These are phyloP conservation scores for Penicillium alfredii DNA, from an alignment of 495 filamentous ascomycete genomes.

Conservation along the genomic window DNA sequence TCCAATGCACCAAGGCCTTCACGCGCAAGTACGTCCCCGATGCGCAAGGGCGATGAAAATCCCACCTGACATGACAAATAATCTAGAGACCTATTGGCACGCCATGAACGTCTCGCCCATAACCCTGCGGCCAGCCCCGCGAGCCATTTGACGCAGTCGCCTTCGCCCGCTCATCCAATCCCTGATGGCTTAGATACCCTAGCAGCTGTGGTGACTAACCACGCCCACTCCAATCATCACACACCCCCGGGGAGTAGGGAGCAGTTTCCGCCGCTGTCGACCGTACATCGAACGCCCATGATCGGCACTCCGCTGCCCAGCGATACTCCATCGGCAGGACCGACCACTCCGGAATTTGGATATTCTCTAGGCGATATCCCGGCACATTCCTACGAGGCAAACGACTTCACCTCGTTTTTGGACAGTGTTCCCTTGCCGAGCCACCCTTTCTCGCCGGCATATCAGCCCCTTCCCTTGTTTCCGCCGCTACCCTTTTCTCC, in stretches of 20 bases:
- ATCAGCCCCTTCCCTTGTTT: slow-evolving; percentile 36
- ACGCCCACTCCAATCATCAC: slow-evolving; percentile 11
- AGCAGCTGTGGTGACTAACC: slow-evolving; percentile 30
- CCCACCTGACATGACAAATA: background rate
- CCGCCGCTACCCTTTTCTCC: slow-evolving; percentile 30
- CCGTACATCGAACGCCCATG: slow-evolving; percentile 14
- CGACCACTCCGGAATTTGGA: slow-evolving; percentile 21
- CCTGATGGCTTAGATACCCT: slow-evolving; percentile 30
- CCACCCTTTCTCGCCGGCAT: slow-evolving; percentile 35
- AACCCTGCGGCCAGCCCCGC: slow-evolving; percentile 13
- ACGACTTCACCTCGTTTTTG: slow-evolving; percentile 39
- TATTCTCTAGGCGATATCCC: slow-evolving; percentile 23
- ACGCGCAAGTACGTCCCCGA: slow-evolving; percentile 32
- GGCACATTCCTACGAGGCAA: slow-evolving; percentile 22
- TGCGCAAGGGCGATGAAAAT: too few species aligned
- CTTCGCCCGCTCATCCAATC: slow-evolving; percentile 17
- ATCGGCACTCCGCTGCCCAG: slow-evolving; percentile 9
- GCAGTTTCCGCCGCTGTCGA: slow-evolving; percentile 7
- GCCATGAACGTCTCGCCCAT: slow-evolving; percentile 35
- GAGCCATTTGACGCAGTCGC: slow-evolving; percentile 11
- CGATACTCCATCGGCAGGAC: slow-evolving; percentile 12
- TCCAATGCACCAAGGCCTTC: slow-evolving; percentile 36
- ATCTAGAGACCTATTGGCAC: slow-evolving; percentile 30
- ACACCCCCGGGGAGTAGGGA: slow-evolving; percentile 4
- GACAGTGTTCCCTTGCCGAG: slow-evolving; percentile 37